phyloP scores from a whole-genome alignment of 2,329 filamentous ascomycete genomes.

The Talaromyces marneffei region DNA sequence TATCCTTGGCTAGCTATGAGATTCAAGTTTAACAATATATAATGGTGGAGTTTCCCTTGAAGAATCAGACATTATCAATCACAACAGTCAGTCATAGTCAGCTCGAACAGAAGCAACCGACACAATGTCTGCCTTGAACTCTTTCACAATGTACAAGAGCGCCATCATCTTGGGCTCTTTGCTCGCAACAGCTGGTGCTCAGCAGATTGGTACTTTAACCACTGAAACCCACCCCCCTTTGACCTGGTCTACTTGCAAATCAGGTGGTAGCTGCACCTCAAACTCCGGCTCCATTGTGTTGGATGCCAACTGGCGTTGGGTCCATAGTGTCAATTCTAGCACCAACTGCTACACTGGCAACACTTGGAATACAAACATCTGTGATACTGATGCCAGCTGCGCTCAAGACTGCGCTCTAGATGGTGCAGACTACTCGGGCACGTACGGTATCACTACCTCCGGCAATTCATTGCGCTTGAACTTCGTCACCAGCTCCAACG shows the following conservation, averaged over 20 bases:
- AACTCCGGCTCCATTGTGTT: slow-evolving; percentile 50
- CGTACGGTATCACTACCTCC: slow-evolving; percentile 49
- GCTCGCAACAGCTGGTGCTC: slow-evolving; percentile 9
- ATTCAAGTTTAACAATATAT: not conserved
- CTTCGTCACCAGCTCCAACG: slow-evolving; percentile 40
- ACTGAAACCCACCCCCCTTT: slow-evolving; percentile 44
- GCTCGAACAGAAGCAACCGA: not conserved
- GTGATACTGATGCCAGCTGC: slow-evolving; percentile 46
- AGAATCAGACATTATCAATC: not conserved
- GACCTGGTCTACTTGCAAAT: slow-evolving; percentile 50
- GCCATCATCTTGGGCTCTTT: slow-evolving; percentile 7
- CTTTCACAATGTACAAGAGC: slow-evolving; percentile 11
- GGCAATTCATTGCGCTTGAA: slow-evolving; percentile 46
- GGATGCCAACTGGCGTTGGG: slow-evolving; percentile 57
- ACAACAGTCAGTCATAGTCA: not conserved
- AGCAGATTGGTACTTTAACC: slow-evolving; percentile 9
- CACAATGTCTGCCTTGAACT: slow-evolving; percentile 4
- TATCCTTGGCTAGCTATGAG: not conserved
- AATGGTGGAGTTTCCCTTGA: not conserved
- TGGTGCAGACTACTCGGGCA: slow-evolving; percentile 49
- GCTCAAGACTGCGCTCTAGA: slow-evolving; percentile 54
- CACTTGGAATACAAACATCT: slow-evolving; percentile 44
- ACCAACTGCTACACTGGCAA: slow-evolving; percentile 57
- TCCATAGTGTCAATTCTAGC: slow-evolving; percentile 44
- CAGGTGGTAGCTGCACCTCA: slow-evolving; percentile 47